Base-by-base conservation (phyloP, 495 filamentous ascomycete species). In the Aspergillus sclerotioniger region DNA sequence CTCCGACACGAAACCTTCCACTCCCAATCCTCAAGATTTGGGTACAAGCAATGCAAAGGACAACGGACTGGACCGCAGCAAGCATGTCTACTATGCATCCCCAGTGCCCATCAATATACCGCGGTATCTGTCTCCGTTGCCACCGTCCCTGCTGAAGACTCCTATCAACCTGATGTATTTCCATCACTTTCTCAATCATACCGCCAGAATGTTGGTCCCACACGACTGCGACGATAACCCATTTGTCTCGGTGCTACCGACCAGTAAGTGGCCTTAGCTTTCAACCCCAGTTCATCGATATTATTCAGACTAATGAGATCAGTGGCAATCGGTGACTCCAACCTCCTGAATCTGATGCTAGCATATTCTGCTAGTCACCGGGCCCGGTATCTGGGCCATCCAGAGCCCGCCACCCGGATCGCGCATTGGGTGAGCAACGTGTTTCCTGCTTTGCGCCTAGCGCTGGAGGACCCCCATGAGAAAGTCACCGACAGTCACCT, bases 311-410 rank as follows among this genome's bases (percentile, higher is more conserved):
- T 53, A n/a, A 54, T 46, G 53, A 32, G 46, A 63, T 67, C 25
- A 87, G 84, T 90, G 87, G 87, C 87, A 52, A 77, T 88, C 54
- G 69, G 73, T 54, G 83, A 89, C 56, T 75, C 79, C 4, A 85
- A 90, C 67, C 79, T 96, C 37, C 76, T 94, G 32, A 87, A 90
- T 57, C 74, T 96, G 50, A 77, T 93, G 46, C 81, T 96, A 43
- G 89, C 91, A 19, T 96, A 90, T 66, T 90, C 86, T 16, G 91
- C 91, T 25, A 88, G 84, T 54, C 91, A 96, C 66, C 86, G 90
- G 49, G 90, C 91, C 25, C 84, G 89, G 25, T 83, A 92, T 32
- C 70, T 96, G 32, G 78, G 82, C 9, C 88, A 92, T 48, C 80
- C 81, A 0, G 90, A 94, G 66, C 91, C 91, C 1, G 80, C 83